Percentiles rank a stretch among this genome's conserved stretches.
Conservation (phyloP, 2,329 filamentous ascomycete species). For the Chrysoporthe cubensis region DNA sequence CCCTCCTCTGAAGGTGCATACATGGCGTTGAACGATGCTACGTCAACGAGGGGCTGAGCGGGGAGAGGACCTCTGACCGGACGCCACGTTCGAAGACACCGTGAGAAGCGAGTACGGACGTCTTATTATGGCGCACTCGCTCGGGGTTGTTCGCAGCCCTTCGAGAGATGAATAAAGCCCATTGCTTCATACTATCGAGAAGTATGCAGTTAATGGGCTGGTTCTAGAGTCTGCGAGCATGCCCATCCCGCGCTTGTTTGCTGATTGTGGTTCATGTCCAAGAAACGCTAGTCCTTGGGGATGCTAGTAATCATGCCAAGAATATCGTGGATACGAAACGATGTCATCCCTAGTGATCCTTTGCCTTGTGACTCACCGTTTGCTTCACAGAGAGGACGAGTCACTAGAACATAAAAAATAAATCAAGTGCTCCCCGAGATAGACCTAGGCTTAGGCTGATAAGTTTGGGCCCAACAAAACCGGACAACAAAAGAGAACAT, state of each 20-base stretch:
- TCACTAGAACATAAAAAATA: too few relatives aligned
- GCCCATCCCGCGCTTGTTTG: background rate
- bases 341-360: background rate
- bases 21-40: background rate
- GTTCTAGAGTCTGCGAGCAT: background rate
- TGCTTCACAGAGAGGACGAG: background rate
- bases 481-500: background rate
- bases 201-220: background rate
- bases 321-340: background rate
- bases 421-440: background rate
- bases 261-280: background rate
- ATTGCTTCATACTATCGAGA: background rate
- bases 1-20: background rate
- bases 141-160: too few relatives aligned
- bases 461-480: background rate
- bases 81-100: background rate
- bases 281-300: background rate
- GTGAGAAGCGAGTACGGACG: too few relatives aligned
- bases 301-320: background rate
- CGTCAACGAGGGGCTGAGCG: background rate
- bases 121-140: too few relatives aligned
- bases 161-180: background rate
- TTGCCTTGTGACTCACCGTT: background rate
- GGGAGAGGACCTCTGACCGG: background rate
- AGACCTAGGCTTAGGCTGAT: background rate